These are phyloP conservation scores for Dioscorea zingiberensis DNA, from an alignment of 106 monocot genomes.

Conservation along the genomic window DNA sequence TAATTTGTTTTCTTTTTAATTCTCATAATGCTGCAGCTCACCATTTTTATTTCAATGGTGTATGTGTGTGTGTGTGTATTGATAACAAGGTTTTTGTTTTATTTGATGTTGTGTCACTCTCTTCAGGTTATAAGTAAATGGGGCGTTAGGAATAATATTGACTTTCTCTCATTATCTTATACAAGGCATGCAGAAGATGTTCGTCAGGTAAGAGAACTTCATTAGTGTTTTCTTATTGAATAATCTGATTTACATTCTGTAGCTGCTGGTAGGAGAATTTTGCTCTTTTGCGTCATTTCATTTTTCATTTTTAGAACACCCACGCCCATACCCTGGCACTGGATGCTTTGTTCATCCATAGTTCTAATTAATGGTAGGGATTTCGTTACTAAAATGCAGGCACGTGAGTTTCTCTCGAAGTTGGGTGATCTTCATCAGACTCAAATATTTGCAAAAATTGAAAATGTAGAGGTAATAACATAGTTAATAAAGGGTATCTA, in stretches of 20 bases:
- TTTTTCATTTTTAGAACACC: no score
- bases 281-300: not conserved
- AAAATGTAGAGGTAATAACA: constrained; percentile 55
- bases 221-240: not conserved
- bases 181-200: constrained; percentile 88
- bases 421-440: constrained; percentile 66
- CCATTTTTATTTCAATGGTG: no score
- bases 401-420: constrained; percentile 70
- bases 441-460: constrained; percentile 82
- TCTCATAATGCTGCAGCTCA: no score
- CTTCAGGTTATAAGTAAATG: constrained; percentile 70
- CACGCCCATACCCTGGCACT: not conserved
- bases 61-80: no score
- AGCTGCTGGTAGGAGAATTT: not conserved
- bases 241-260: not conserved
- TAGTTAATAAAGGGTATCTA: not conserved
- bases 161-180: constrained; percentile 73
- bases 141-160: constrained; percentile 72
- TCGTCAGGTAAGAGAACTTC: constrained; percentile 38
- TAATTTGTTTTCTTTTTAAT: no score
- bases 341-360: not conserved
- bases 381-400: constrained; percentile 18
- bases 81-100: not conserved
- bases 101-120: constrained; percentile 4
- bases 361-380: not conserved